These are phyloP conservation scores for Myrica gale DNA, from an alignment of 306 rosid species.

Conservation along the genomic window DNA sequence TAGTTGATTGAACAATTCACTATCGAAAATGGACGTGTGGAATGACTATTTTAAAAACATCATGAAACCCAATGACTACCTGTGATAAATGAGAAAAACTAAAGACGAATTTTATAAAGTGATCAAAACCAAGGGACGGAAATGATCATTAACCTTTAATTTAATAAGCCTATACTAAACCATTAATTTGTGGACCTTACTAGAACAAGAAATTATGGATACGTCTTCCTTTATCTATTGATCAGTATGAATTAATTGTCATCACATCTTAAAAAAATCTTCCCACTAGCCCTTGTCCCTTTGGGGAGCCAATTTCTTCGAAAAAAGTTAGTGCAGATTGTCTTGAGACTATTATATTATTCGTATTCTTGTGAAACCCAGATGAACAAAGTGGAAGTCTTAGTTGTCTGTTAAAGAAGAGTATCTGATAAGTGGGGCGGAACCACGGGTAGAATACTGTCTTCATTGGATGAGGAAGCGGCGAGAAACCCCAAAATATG, in stretches of 20 bases:
- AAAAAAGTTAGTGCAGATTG: slow-evolving; percentile 29
- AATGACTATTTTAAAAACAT: too few relatives aligned
- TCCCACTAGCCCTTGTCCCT: slow-evolving; percentile 31
- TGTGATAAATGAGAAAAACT: too few relatives aligned
- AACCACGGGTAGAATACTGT: slow-evolving; percentile 19
- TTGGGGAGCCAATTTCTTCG: slow-evolving; percentile 32
- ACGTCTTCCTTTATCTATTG: slow-evolving; percentile 12
- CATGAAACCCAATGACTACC: too few relatives aligned
- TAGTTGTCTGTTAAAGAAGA: slow-evolving; percentile 50
- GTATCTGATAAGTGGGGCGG: slow-evolving; percentile 27
- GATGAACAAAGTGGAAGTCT: slow-evolving; percentile 62
- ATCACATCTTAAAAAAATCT: slow-evolving; percentile 12
- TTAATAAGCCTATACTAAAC: slow-evolving; percentile 12
- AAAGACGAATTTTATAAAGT: too few relatives aligned
- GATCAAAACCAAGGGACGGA: too few relatives aligned
- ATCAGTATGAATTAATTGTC: slow-evolving; percentile 23
- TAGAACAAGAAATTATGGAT: slow-evolving; percentile 31
- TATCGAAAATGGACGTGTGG: too few relatives aligned
- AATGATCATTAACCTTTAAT: too few relatives aligned
- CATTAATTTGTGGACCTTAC: slow-evolving; percentile 32
- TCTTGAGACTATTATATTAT: slow-evolving; percentile 32
- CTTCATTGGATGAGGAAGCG: slow-evolving; percentile 36
- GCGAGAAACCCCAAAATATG: not conserved
- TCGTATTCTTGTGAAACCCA: slow-evolving; percentile 28
- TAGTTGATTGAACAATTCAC: too few relatives aligned